A percentile compares a stretch with the other conserved stretches of the same genome.
Evolutionary conservation across 345 rosid genomes (phyloP).

Genomic region (Orychophragmus violaceus): DNA sequence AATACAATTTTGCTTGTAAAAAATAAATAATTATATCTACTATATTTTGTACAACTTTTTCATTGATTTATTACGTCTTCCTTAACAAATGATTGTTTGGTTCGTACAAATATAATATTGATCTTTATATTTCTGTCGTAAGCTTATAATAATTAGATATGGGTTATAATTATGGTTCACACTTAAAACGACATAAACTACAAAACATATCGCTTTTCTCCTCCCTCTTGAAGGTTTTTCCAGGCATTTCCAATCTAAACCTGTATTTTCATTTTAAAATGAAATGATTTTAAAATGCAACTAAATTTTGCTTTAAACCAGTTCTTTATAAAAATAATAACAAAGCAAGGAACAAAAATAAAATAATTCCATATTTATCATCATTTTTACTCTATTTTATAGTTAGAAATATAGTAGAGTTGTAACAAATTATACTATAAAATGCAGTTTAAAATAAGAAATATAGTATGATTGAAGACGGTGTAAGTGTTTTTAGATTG

Average conservation of each 20-base stretch:
- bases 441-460: no score
- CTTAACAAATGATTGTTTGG: conserved; percentile 25
- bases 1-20: conserved; percentile 36
- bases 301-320: no score
- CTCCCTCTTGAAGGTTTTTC: not conserved
- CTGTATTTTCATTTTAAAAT: no score
- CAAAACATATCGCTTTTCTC: not conserved
- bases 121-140: not conserved
- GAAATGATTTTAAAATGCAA: no score
- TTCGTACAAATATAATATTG: conserved; percentile 8
- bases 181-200: conserved; percentile 6
- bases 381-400: no score
- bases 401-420: no score
- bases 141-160: not conserved
- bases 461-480: no score
- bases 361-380: no score
- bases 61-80: conserved; percentile 25
- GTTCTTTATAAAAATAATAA: no score
- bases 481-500: not conserved
- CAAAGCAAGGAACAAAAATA: no score
- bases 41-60: not conserved
- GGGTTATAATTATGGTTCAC: not conserved
- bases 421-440: no score
- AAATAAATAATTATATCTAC: conserved; percentile 15
- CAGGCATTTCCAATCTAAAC: no score